Evolutionary conservation across 2,329 filamentous ascomycete genomes (phyloP).

Genomic region (Thermothelomyces thermophilus): DNA sequence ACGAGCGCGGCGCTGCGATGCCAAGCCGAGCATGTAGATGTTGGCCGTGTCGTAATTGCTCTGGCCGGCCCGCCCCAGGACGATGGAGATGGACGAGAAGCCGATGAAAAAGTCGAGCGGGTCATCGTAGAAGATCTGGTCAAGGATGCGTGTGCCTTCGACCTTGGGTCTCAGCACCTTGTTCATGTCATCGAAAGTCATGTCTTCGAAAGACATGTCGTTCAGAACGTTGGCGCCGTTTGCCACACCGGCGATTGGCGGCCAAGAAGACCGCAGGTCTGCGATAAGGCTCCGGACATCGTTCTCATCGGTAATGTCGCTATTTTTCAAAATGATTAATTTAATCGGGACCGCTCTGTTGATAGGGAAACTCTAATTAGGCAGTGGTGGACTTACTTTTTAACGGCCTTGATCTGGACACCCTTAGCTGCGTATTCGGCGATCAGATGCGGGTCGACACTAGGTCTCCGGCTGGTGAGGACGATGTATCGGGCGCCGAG

Average conservation of each 20-base stretch:
- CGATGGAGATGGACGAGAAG: conserved; percentile 26
- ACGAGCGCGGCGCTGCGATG: neutral
- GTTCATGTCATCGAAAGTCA: conserved; percentile 12
- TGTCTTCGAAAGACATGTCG: neutral
- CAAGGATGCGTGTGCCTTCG: conserved; percentile 26
- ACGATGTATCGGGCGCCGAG: no score
- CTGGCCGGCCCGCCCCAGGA: conserved; percentile 31
- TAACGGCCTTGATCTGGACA: no score
- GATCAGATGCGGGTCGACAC: no score
- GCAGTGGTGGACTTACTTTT: no score
- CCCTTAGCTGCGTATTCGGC: no score
- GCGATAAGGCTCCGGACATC: no score
- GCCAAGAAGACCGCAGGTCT: no score
- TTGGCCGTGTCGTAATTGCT: conserved; percentile 39
- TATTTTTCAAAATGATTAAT: no score
- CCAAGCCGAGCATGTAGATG: conserved; percentile 33
- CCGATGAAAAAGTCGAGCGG: conserved; percentile 33
- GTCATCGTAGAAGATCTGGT: conserved; percentile 27
- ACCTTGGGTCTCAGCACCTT: conserved; percentile 30
- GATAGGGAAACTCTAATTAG: no score
- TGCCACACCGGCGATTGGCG: neutral
- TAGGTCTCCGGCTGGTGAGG: no score
- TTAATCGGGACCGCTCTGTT: no score
- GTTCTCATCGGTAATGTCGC: no score
- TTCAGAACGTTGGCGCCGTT: conserved; percentile 2